Percentiles rank a stretch among this genome's conserved stretches.
These are phyloP conservation scores for Clonostachys solani DNA, from an alignment of 2,329 filamentous ascomycete species.

Conservation along the genomic window DNA sequence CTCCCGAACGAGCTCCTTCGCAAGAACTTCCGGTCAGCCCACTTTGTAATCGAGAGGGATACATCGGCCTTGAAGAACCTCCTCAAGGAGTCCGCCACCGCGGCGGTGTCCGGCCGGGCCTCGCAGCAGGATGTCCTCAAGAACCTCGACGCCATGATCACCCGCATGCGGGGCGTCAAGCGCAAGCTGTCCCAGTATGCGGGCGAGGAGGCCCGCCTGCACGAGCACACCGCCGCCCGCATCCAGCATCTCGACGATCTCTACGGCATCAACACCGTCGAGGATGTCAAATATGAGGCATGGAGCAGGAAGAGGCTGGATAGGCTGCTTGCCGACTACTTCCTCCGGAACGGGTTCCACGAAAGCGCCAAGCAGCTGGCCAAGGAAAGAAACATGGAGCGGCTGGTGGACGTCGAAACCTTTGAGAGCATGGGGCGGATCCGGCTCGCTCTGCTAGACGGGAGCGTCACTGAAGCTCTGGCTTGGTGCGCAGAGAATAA, in stretches of 20 bases:
- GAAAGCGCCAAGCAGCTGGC: slow-evolving; percentile 74
- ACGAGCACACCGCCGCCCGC: slow-evolving; percentile 70
- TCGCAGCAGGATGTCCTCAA: slow-evolving; percentile 69
- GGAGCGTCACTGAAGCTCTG: slow-evolving; percentile 73
- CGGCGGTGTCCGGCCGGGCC: slow-evolving; percentile 59
- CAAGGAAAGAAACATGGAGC: slow-evolving; percentile 67
- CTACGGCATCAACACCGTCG: slow-evolving; percentile 73
- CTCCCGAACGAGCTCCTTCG: slow-evolving; percentile 89
- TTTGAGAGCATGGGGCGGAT: slow-evolving; percentile 81
- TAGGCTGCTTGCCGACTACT: slow-evolving; percentile 85
- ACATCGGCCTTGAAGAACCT: slow-evolving; percentile 57
- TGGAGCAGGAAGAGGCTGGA: slow-evolving; percentile 84
- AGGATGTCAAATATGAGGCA: slow-evolving; percentile 88
- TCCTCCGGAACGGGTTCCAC: slow-evolving; percentile 78
- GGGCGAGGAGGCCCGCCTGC: slow-evolving; percentile 74
- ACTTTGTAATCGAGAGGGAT: slow-evolving; percentile 71
- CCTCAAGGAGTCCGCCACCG: slow-evolving; percentile 61
- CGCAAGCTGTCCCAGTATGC: slow-evolving; percentile 76
- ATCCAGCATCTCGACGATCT: slow-evolving; percentile 79
- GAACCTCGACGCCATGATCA: slow-evolving; percentile 79
- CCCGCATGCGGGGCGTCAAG: slow-evolving; percentile 80
- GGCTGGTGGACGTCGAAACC: slow-evolving; percentile 83
- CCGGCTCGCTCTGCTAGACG: slow-evolving; percentile 64
- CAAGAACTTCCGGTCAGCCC: slow-evolving; percentile 88
- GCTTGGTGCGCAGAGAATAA: slow-evolving; percentile 94